Conservation (phyloP, 2,329 filamentous ascomycete genomes). For the Claviceps arundinis region DNA sequence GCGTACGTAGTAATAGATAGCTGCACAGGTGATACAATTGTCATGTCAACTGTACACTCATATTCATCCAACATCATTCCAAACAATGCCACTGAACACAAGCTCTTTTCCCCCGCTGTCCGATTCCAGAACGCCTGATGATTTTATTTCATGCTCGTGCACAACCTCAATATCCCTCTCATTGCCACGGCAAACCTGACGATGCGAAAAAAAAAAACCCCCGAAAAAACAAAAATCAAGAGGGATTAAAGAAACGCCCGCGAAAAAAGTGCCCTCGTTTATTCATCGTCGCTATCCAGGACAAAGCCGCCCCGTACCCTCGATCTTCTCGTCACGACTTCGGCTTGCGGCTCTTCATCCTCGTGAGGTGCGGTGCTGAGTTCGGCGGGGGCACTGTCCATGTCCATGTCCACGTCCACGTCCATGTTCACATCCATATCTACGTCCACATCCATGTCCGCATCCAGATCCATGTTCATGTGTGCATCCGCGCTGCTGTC, state of each 20-base stretch:
- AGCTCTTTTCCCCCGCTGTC: no score
- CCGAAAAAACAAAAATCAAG: background rate
- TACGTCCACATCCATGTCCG: constrained; percentile 9
- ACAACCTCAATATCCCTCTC: no score
- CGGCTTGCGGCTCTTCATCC: constrained; percentile 13
- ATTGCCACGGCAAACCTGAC: no score
- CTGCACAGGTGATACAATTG: no score
- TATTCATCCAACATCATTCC: no score
- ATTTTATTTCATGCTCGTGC: no score
- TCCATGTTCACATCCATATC: constrained; percentile 18
- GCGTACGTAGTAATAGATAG: no score
- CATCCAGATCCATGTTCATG: constrained; percentile 12
- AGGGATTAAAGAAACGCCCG: background rate
- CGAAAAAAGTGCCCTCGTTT: background rate
- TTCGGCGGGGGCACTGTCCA: constrained; percentile 2
- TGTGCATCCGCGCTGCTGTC: constrained; percentile 12
- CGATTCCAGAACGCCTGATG: no score
- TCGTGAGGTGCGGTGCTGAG: background rate
- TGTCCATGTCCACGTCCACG: constrained; percentile 16
- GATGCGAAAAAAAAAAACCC: background rate
- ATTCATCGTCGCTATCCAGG: constrained; percentile 44
- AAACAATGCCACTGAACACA: no score
- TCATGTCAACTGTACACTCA: no score
- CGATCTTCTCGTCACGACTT: constrained; percentile 22
- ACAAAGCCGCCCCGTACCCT: constrained; percentile 41